Evolutionary conservation across 2,329 filamentous ascomycete species (phyloP), one percentile per base, ranked within the genome.

Genomic region (Dothideomycetes sp.): DNA sequence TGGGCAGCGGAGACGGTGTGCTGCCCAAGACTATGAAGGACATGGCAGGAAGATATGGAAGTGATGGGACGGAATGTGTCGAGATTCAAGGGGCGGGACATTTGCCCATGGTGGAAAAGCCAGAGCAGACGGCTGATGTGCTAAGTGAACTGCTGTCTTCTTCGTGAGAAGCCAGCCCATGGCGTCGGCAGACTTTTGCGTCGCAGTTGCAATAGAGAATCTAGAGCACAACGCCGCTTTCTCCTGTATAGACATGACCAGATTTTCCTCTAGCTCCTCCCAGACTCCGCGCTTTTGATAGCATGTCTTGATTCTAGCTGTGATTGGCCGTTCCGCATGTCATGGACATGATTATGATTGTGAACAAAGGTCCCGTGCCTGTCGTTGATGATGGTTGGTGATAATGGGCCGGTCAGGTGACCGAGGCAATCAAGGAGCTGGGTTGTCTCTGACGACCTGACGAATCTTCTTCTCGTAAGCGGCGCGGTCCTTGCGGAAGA

Each of bases 401-500:
- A 27, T 20, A 17, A 17, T 39, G 27, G 4, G 15, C 17, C 12
- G 6, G 20, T n/a, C n/a, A 31, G 23, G 3, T 15, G 22, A 4
- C 3, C 32, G 33, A 27, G 7, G 16, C 13, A 19, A 23, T 51
- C 64, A 86, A 39, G 82, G 81, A 34, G 84, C 80, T 11, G 84
- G 85, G 61, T 96, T 94, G 50, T 95, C 87, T 53, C 78, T 82
- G 43, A 98, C 91, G 15, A 94, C 80, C 45, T 84, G 79, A 57
- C 78, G 80, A 47, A 98, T 80, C 49, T 88, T 83, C 62, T 80
- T 82, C 65, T 96, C 88, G 57, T 98, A 98, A 43, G 89, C 87
- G 13, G 64, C 65, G 30, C 78, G 74, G 57, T 98, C 89, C 60
- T 87, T 87, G 71, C 94, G 95, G 63, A 86, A 96, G 9, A 98